These are phyloP conservation scores for Diaporthe ilicicola DNA, from an alignment of 2,329 filamentous ascomycete genomes.

Conservation along the genomic window DNA sequence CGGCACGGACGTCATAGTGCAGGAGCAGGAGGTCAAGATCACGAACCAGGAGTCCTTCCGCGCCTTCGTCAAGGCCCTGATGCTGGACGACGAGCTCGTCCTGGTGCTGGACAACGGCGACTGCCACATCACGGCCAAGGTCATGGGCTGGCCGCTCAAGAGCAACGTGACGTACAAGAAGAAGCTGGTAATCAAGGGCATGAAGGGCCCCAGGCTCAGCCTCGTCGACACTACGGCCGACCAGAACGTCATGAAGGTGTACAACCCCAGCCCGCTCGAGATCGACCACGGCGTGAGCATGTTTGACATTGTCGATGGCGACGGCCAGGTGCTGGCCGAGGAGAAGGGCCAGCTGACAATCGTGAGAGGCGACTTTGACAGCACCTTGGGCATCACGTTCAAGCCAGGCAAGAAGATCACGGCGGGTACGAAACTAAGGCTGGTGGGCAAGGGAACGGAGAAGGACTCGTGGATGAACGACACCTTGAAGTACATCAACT, in stretches of 20 bases:
- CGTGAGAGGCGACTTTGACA: conserved; percentile 40
- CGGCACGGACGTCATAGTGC: conserved; percentile 40
- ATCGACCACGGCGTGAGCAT: conserved; percentile 42
- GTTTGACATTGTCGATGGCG: conserved; percentile 43
- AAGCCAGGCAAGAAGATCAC: conserved; percentile 22
- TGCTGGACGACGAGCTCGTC: conserved; percentile 39
- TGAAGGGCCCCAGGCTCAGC: conserved; percentile 38
- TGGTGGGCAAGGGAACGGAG: conserved; percentile 33
- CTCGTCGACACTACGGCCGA: conserved; percentile 37
- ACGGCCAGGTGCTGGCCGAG: conserved; percentile 38
- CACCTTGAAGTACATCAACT: conserved; percentile 33
- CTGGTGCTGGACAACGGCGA: conserved; percentile 42
- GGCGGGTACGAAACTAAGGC: conserved; percentile 17
- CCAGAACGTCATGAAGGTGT: conserved; percentile 38
- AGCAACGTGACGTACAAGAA: conserved; percentile 40
- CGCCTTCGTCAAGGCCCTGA: conserved; percentile 43
- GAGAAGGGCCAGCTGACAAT: conserved; percentile 43
- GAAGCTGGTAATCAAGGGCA: conserved; percentile 40
- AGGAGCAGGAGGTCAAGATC: conserved; percentile 42
- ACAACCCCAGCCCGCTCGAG: conserved; percentile 44
- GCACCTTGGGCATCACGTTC: conserved; percentile 37
- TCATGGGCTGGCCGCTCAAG: conserved; percentile 36
- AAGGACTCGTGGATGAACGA: conserved; percentile 35
- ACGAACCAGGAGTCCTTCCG: conserved; percentile 40
- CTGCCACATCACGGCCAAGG: conserved; percentile 38